These are phyloP conservation scores for Otatea glauca DNA, from an alignment of 176 grass and related monocot species.

Conservation along the genomic window DNA sequence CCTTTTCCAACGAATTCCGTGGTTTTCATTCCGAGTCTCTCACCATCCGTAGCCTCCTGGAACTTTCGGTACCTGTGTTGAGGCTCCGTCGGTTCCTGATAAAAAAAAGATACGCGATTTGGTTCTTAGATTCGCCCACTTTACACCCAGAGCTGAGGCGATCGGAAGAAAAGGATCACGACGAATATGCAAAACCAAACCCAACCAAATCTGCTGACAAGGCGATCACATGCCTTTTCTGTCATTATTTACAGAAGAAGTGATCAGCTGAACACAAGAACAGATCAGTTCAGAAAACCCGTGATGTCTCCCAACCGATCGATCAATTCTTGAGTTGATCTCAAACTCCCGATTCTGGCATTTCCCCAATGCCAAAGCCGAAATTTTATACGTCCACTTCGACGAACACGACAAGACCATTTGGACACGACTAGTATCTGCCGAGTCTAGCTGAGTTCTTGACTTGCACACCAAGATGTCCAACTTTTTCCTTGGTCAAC, in stretches of 20 bases:
- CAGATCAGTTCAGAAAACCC: background rate
- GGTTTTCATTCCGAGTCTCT: background rate
- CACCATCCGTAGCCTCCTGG: background rate
- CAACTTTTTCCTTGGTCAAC: background rate
- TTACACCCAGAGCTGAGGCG: background rate
- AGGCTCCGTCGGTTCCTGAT: background rate
- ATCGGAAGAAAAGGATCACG: constrained; percentile 35
- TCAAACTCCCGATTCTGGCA: background rate
- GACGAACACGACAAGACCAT: background rate
- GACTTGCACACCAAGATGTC: background rate
- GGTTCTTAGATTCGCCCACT: background rate
- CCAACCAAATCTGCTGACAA: background rate
- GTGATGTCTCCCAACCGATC: background rate
- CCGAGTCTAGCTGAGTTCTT: background rate
- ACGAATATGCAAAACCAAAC: background rate
- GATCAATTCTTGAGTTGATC: background rate
- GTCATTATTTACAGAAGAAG: background rate
- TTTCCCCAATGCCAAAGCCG: background rate
- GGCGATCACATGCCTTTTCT: background rate
- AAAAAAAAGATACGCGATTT: background rate
- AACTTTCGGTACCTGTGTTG: background rate
- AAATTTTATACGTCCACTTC: background rate
- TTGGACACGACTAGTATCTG: background rate
- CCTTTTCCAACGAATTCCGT: background rate
- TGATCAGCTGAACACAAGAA: background rate